Evolutionary conservation across 768 basidiomycete species (phyloP), one percentile per base, ranked within the genome.

Genomic region (Pisolithus tinctorius): DNA sequence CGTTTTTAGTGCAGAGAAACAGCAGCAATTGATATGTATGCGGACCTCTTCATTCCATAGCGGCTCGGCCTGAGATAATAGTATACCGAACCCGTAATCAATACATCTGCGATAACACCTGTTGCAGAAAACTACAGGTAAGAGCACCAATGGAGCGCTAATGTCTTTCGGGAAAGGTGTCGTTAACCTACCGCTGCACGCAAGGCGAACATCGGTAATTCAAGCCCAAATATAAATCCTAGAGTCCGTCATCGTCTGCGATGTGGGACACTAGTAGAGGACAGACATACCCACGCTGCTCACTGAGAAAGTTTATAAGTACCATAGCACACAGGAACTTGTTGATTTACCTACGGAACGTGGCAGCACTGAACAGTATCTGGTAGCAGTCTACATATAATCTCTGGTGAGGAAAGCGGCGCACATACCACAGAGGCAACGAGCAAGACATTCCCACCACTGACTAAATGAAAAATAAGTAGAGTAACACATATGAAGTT

Each of bases 21-120:
- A 26, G n/a, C 9, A 10, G 14, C 42, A 9, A 23, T 4, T 4
- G 10, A 9, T 27, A 43, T 6, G 41, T 7, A 43, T 11, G 43
- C 52, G n/a, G 13, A 53, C 52, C 52, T 47, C 16, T 20, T 43
- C 11, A 44, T 16, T n/a, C 45, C 46, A 30, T n/a, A 30, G 8
- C 52, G 45, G 13, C 42, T 34, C 26, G 47, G 47, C n/a, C 52
- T 47, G 10, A 53, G 52, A 42, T 53, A 53, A 36, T 34, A 53
- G n/a, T 42, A 53, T 6, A 53, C 47, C 6, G 45, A 48, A 17
- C 20, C 39, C 4, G 52, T 48, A 14, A 53, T 53, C 30, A 53
- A 10, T 6, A 37, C n/a, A 9, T 53, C 52, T 26, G 30, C 23
- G 13, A 53, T 9, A 20, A 48, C 29, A 9, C 52, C 41, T 14